Evolutionary conservation across 108 stramenopile species (phyloP).

Genomic region (Nitzschia sp.): DNA sequence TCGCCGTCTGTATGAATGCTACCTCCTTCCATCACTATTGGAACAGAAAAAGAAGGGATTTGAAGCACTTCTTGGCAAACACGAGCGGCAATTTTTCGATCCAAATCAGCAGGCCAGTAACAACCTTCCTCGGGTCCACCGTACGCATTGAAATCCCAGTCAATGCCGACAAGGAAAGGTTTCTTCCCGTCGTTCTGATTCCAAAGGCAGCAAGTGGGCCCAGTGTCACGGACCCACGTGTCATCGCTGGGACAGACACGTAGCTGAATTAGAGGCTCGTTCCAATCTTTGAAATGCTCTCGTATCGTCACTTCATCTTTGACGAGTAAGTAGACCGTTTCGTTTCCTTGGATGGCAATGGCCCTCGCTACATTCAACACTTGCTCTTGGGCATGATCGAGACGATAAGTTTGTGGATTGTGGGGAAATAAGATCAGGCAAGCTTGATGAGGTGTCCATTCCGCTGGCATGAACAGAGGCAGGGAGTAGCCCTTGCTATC

Average conservation of each 20-base stretch:
- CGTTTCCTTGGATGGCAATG: conserved; percentile 34
- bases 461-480: conserved; percentile 40
- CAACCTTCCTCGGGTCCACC: conserved; percentile 63
- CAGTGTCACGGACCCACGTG: conserved; percentile 78
- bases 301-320: conserved; percentile 12
- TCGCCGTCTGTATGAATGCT: conserved; percentile 80
- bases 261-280: not conserved
- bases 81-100: conserved; percentile 45
- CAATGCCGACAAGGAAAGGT: conserved; percentile 41
- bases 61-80: conserved; percentile 33
- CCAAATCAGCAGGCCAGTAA: conserved; percentile 62
- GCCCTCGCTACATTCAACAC: conserved; percentile 31
- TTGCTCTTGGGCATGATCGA: conserved; percentile 32
- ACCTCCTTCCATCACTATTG: conserved; percentile 65
- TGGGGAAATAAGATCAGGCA: conserved; percentile 55
- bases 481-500: not conserved
- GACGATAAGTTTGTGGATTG: conserved; percentile 37
- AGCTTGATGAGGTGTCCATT: conserved; percentile 44
- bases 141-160: conserved; percentile 82
- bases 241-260: conserved; percentile 57
- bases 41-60: conserved; percentile 26
- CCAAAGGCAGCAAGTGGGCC: conserved; percentile 63
- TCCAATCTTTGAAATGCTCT: not conserved
- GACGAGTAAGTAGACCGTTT: conserved; percentile 40
- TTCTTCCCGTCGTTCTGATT: conserved; percentile 13